Conservation (phyloP, 208 protist genomes). For the Polymyxa betae region DNA sequence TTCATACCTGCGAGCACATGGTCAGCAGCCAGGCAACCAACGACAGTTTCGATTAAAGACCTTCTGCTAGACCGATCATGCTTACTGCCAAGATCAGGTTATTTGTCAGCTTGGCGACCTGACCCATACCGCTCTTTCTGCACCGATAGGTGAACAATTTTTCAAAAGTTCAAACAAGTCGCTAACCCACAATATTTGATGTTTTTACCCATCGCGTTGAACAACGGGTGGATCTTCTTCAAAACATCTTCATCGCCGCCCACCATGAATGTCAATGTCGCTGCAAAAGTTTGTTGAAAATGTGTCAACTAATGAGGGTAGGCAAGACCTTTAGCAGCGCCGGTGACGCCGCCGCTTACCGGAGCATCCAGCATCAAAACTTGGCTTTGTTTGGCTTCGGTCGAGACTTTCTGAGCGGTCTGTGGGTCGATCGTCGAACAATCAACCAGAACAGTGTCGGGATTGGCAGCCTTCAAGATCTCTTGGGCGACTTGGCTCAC, state of each 20-base stretch:
- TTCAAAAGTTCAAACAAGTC: not conserved
- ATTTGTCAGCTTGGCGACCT: constrained; percentile 83
- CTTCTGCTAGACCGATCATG: constrained; percentile 79
- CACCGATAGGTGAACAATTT: not conserved
- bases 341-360: constrained; percentile 79
- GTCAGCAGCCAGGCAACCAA: not conserved
- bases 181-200: constrained; percentile 78
- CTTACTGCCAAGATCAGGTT: constrained; percentile 81
- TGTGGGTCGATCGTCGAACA: constrained; percentile 77
- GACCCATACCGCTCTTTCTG: constrained; percentile 69
- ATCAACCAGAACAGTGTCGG: constrained; percentile 76
- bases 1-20: constrained; percentile 1
- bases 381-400: constrained; percentile 52
- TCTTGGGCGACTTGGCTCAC: constrained; percentile 57
- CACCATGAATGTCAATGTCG: constrained; percentile 85
- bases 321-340: constrained; percentile 71
- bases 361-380: constrained; percentile 78
- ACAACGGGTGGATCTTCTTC: constrained; percentile 64
- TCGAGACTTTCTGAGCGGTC: constrained; percentile 64
- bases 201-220: constrained; percentile 80
- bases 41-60: constrained; percentile 72
- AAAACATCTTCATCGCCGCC: constrained; percentile 68
- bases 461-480: constrained; percentile 62
- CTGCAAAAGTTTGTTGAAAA: not conserved
- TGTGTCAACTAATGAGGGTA: not conserved